Base-by-base conservation (phyloP, 768 basidiomycete species). In the Tricholoma saponaceum region DNA sequence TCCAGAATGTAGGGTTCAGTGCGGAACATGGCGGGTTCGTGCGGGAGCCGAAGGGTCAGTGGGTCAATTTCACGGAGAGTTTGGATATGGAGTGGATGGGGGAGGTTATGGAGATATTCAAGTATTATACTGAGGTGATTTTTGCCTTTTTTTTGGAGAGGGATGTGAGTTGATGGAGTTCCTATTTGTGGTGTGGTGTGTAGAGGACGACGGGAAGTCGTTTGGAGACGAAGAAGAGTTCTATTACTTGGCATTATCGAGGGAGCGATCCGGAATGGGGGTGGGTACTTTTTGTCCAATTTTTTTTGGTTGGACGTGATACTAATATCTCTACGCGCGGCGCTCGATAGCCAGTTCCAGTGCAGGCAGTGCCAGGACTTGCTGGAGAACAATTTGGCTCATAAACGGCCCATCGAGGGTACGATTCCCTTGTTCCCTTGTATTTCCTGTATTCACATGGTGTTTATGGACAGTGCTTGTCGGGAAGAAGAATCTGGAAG, bases 401-500 rank as follows among this genome's bases (percentile, higher is more conserved):
- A 92, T 62, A 92, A 95, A 70, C 81, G 95, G 50, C 95, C 96
- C 6, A 98, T 99, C 58, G 96, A 99, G 74, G 89, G 89, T 89
- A 59, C 54, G 79, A n/a, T 64, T 20, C 9, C 5, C 33, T 52
- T 25, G 33, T 16, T 6, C 56, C n/a, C 30, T 43, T 13, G 10
- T 20, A 35, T 32, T 22, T 60, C 25, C 56, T 50, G 25, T n/a
- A n/a, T n/a, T n/a, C n/a, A 64, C 50, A 28, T 35, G 3, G 3
- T 41, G 10, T 13, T 25, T 51, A 23, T 3, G 30, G 41, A 1
- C 62, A 89, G 94, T 97, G 4, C 85, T 97, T 52, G 90, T 96
- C 28, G 96, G 96, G 18, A 99, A 99, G 81, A 98, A 98, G 85
- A 98, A 98, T 71, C 79, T 99, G 44, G 96, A 99, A 76, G 95